phyloP scores from a whole-genome alignment of 2,329 filamentous ascomycete species.

The Penicillium sp. region DNA sequence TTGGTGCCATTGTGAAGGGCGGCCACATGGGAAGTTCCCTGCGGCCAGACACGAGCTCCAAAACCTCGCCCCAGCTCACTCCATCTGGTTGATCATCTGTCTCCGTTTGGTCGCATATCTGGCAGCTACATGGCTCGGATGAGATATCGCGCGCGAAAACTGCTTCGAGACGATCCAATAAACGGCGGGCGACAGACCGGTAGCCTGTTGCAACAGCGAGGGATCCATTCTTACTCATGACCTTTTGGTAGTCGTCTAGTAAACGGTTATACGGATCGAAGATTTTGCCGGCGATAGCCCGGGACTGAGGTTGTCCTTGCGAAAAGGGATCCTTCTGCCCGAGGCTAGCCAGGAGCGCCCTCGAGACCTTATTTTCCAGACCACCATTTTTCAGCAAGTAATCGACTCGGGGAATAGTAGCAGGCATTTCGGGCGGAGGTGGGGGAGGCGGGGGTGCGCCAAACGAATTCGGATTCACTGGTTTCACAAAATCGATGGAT shows the following conservation, averaged over 20 bases:
- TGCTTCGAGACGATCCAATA: slow-evolving; percentile 87
- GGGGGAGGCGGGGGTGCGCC: slow-evolving; percentile 67
- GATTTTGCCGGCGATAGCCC: slow-evolving; percentile 67
- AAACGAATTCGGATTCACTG: slow-evolving; percentile 32
- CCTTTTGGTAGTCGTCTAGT: slow-evolving; percentile 79
- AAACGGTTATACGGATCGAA: slow-evolving; percentile 82
- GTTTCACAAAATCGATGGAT: slow-evolving; percentile 36
- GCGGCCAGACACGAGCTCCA: slow-evolving; percentile 88
- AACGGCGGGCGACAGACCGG: slow-evolving; percentile 82
- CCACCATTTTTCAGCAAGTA: slow-evolving; percentile 90
- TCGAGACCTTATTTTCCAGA: slow-evolving; percentile 68
- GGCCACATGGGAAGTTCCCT: slow-evolving; percentile 86
- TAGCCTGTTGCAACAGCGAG: slow-evolving; percentile 94
- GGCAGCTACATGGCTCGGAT: slow-evolving; percentile 76
- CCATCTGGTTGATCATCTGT: slow-evolving; percentile 58
- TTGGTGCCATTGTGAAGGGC: slow-evolving; percentile 71
- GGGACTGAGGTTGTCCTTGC: slow-evolving; percentile 61
- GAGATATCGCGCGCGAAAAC: slow-evolving; percentile 93
- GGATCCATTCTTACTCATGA: slow-evolving; percentile 80
- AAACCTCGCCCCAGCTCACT: slow-evolving; percentile 90
- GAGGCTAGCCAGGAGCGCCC: slow-evolving; percentile 61
- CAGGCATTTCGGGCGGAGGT: slow-evolving; percentile 64
- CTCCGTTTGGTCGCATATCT: slow-evolving; percentile 74
- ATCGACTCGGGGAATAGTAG: slow-evolving; percentile 79
- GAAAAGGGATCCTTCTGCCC: slow-evolving; percentile 57